Conservation (phyloP, 2,329 filamentous ascomycete genomes). For the Alternaria atra region DNA sequence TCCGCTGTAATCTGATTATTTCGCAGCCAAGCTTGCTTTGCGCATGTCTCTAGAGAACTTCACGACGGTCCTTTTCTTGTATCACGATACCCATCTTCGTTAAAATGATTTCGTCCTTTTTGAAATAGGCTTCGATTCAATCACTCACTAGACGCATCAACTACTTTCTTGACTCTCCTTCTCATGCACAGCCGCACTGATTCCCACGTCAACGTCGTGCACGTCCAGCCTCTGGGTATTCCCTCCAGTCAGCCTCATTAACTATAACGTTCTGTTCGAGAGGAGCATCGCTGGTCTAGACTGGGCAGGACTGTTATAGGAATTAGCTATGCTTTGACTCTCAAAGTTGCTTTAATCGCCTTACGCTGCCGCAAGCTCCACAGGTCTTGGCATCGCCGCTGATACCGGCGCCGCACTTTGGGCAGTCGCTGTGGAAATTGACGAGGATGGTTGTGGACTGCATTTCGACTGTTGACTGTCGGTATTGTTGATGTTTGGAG, state of each 20-base stretch:
- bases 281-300: constrained; percentile 16
- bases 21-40: neutral
- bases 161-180: neutral
- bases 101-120: neutral
- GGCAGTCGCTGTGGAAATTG: constrained; percentile 49
- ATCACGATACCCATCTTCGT: neutral
- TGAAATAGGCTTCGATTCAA: neutral
- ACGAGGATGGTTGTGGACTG: constrained; percentile 39
- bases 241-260: neutral
- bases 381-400: constrained; percentile 48
- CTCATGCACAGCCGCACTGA: neutral
- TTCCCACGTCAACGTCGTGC: neutral
- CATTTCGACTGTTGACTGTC: constrained; percentile 29
- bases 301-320: constrained; percentile 32
- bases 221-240: neutral
- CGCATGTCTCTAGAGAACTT: neutral
- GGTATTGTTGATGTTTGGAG: neutral
- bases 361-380: constrained; percentile 50
- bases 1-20: neutral
- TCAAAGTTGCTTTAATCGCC: neutral
- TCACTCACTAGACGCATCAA: neutral
- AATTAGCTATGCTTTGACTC: neutral
- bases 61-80: neutral
- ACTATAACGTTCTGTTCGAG: constrained; percentile 6
- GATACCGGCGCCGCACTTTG: constrained; percentile 51